Evolutionary conservation across 257 asterid species (phyloP).

Genomic region (Leptodermis oblonga): DNA sequence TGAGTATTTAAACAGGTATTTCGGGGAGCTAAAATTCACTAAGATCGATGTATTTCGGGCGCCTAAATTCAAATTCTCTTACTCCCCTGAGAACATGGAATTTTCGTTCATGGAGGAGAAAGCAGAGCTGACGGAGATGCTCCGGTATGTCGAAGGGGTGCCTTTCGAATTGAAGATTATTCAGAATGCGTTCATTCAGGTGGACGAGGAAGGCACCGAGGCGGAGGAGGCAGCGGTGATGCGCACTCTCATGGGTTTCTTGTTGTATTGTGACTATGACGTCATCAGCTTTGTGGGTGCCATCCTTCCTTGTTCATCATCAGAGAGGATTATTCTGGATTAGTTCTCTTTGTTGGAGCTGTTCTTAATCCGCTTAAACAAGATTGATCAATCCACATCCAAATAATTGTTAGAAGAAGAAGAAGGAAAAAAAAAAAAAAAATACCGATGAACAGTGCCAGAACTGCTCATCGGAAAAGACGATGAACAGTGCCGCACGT

Average conservation of each 20-base stretch:
- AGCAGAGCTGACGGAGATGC: slow-evolving; percentile 2
- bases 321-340: neutral
- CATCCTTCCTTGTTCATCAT: slow-evolving; percentile 18
- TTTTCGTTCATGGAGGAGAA: neutral
- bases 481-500: too few relatives aligned
- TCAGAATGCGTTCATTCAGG: neutral
- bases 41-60: neutral
- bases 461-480: too few relatives aligned
- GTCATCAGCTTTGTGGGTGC: slow-evolving; percentile 2
- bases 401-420: too few relatives aligned
- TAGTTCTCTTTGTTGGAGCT: slow-evolving; percentile 11
- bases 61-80: slow-evolving; percentile 17
- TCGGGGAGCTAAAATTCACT: too few relatives aligned
- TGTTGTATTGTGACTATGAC: too few relatives aligned
- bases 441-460: too few relatives aligned
- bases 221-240: neutral
- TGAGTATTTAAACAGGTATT: too few relatives aligned
- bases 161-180: neutral
- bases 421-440: too few relatives aligned
- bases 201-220: neutral
- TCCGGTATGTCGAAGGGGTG: neutral
- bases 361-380: slow-evolving; percentile 12
- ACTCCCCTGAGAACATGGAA: neutral
- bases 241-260: neutral
- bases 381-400: too few relatives aligned